phyloP scores from a whole-genome alignment of 345 rosid species.

The Lepidium didymum region DNA sequence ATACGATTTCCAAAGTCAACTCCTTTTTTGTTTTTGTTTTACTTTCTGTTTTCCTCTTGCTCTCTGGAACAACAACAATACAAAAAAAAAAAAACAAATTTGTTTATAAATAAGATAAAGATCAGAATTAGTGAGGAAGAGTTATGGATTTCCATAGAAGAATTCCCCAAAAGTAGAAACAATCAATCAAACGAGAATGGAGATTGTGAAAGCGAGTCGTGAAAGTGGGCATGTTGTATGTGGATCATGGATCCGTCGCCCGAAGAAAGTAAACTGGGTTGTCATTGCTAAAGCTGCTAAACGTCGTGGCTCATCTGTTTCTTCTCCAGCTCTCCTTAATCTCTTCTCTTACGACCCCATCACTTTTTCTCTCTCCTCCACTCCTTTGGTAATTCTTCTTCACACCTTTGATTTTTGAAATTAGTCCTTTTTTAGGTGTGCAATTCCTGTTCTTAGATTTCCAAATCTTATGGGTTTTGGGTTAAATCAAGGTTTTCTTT shows the following conservation, averaged over 20 bases:
- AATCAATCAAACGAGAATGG: conserved; percentile 7
- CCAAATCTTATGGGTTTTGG: neutral
- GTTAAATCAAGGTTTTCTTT: neutral
- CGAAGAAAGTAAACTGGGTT: conserved; percentile 58
- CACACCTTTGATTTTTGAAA: neutral
- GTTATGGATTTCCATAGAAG: neutral
- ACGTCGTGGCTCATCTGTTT: conserved; percentile 24
- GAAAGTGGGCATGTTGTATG: conserved; percentile 47
- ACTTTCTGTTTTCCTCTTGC: neutral
- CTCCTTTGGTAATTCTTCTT: conserved; percentile 50
- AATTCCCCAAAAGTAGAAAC: neutral
- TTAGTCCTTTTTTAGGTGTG: neutral
- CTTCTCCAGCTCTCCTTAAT: conserved; percentile 50
- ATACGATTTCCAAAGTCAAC: conserved; percentile 24
- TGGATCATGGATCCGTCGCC: conserved; percentile 92
- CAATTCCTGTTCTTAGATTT: no score
- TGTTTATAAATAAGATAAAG: conserved; percentile 1
- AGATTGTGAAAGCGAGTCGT: conserved; percentile 40
- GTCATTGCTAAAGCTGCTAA: conserved; percentile 62
- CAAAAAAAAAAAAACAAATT: neutral
- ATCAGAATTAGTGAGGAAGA: neutral
- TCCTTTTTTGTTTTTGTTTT: conserved; percentile 6
- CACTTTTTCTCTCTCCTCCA: conserved; percentile 54
- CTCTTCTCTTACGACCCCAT: conserved; percentile 77
- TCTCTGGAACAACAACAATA: neutral